phyloP scores from a whole-genome alignment of 306 rosid genomes.

The Cucumis sativus region Cucumber_9930_V3 NC_026661.2:21384001-21384500 shows the following conservation, averaged over 20 bases:
- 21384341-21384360: constrained; percentile 1
- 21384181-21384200: neutral
- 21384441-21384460: neutral
- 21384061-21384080: constrained; percentile 82
- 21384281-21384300: constrained; percentile 78
- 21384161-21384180: no score
- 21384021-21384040: constrained; percentile 87
- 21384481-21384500: neutral
- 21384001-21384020: constrained; percentile 99
- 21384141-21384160: no score
- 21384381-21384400: neutral
- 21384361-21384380: neutral
- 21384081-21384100: constrained; percentile 93
- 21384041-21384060: constrained; percentile 97
- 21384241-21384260: constrained; percentile 75
- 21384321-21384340: constrained; percentile 28
- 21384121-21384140: constrained; percentile 54
- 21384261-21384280: constrained; percentile 96
- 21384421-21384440: neutral
- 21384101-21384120: constrained; percentile 90
- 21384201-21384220: constrained; percentile 92
- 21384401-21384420: neutral
- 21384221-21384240: constrained; percentile 99
- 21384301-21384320: constrained; percentile 24
- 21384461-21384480: neutral